A percentile compares a stretch with the other conserved stretches of the same genome.
These are phyloP conservation scores for Ilex paraguariensis DNA, from an alignment of 305 asterid genomes.

Conservation along the genomic window DNA sequence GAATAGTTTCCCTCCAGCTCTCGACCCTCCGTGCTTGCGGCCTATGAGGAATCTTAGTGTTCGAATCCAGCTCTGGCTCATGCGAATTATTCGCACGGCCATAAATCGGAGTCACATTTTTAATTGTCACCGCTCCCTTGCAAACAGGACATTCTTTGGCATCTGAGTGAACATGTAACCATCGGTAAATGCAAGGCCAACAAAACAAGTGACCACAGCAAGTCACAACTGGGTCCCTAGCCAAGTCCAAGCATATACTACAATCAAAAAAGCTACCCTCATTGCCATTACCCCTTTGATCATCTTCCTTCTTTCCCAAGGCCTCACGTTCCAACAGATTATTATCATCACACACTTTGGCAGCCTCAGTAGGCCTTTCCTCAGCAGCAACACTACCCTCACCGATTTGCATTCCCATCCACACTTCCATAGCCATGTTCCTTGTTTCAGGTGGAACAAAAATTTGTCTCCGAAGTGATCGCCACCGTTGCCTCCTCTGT, in stretches of 20 bases:
- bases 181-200: constrained; percentile 50
- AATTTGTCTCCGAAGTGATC: constrained; percentile 23
- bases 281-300: constrained; percentile 29
- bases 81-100: constrained; percentile 31
- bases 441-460: background rate
- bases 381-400: constrained; percentile 35
- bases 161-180: constrained; percentile 44
- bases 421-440: background rate
- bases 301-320: constrained; percentile 28
- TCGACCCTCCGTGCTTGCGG: constrained; percentile 44
- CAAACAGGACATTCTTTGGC: constrained; percentile 51
- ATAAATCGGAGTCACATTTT: constrained; percentile 40
- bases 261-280: constrained; percentile 40
- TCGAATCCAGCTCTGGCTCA: constrained; percentile 23
- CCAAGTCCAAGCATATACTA: constrained; percentile 48
- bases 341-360: constrained; percentile 23
- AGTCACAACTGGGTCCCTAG: constrained; percentile 48
- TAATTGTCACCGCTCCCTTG: constrained; percentile 43
- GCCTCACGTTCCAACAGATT: constrained; percentile 19
- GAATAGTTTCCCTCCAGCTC: constrained; percentile 43
- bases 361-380: constrained; percentile 16
- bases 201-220: constrained; percentile 56
- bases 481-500: constrained; percentile 53
- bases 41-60: constrained; percentile 34
- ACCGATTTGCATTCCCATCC: constrained; percentile 26